A percentile compares a stretch with the other conserved stretches of the same genome.
Conservation (phyloP, 768 basidiomycete species). For the Boletellus ananas region DNA sequence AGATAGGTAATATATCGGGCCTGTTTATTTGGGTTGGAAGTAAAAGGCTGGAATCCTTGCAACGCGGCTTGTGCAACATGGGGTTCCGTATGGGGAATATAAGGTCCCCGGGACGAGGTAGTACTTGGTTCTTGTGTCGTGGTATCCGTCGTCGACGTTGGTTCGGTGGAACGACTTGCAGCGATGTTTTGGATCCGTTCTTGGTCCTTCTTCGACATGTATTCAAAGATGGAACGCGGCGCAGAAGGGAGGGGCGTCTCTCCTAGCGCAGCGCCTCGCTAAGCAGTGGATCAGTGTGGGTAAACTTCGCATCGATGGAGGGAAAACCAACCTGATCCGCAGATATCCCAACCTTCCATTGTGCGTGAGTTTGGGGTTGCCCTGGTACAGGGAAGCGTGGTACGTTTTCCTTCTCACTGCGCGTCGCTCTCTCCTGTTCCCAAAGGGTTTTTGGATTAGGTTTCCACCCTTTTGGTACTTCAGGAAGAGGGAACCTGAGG, state of each 20-base stretch:
- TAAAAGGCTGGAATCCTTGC: slow-evolving; percentile 87
- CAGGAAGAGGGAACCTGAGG: slow-evolving; percentile 77
- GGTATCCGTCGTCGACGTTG: slow-evolving; percentile 25
- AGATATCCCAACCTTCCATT: slow-evolving; percentile 59
- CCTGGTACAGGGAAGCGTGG: slow-evolving; percentile 18
- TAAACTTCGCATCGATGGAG: background rate
- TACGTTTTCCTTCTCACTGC: slow-evolving; percentile 44
- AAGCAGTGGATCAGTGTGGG: slow-evolving; percentile 6
- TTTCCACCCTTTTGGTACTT: slow-evolving; percentile 79
- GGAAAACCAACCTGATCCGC: slow-evolving; percentile 62
- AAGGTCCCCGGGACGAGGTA: slow-evolving; percentile 31
- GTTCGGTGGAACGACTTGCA: slow-evolving; percentile 24
- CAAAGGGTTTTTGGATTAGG: slow-evolving; percentile 82
- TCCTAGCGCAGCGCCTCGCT: slow-evolving; percentile 84
- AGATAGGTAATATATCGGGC: slow-evolving; percentile 83
- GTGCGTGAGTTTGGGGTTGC: slow-evolving; percentile 35
- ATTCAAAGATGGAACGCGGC: slow-evolving; percentile 89
- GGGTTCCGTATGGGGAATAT: slow-evolving; percentile 63
- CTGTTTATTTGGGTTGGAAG: slow-evolving; percentile 72
- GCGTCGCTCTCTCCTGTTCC: slow-evolving; percentile 41
- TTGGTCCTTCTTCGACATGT: slow-evolving; percentile 85
- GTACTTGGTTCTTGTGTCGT: slow-evolving; percentile 19
- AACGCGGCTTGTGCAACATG: slow-evolving; percentile 84
- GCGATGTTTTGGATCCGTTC: slow-evolving; percentile 73
- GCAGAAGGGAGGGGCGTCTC: slow-evolving; percentile 69